A percentile compares a stretch with the other conserved stretches of the same genome.
phyloP scores from a whole-genome alignment of 352 stramenopile species.

The Phytophthora kernoviae region DNA sequence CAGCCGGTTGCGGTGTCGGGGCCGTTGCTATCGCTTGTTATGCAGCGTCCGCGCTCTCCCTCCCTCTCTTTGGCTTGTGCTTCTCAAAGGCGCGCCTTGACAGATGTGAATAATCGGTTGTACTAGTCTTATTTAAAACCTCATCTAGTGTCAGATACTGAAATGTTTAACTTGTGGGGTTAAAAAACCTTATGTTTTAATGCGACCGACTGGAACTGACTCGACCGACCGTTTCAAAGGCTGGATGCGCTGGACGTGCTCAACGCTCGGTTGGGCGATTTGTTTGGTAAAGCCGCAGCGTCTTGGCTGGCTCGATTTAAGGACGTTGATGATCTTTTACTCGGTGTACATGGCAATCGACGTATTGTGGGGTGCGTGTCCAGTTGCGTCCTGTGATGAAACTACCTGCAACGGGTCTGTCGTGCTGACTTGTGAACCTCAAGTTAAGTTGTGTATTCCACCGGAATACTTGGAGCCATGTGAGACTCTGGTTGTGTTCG shows the following conservation, averaged over 20 bases:
- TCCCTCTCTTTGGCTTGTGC: neutral
- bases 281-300: neutral
- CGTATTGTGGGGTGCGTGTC: too few species aligned
- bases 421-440: too few species aligned
- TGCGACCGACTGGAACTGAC: neutral
- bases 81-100: neutral
- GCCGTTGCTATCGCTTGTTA: too few species aligned
- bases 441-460: neutral
- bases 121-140: too few species aligned
- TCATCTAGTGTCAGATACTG: neutral
- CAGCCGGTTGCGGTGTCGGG: slow-evolving; percentile 12
- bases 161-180: too few species aligned
- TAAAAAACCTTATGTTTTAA: too few species aligned
- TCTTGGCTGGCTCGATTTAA: neutral
- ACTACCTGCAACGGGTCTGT: neutral
- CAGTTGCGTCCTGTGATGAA: slow-evolving; percentile 1
- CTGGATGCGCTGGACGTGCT: neutral
- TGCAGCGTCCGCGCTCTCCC: neutral
- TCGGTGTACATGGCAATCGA: too few species aligned
- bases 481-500: too few species aligned
- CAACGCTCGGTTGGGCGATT: neutral
- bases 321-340: neutral
- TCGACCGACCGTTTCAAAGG: neutral
- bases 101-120: too few species aligned
- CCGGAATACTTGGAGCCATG: neutral